Base-by-base conservation (phyloP, 768 basidiomycete genomes). In the Suillus variegatus region DNA sequence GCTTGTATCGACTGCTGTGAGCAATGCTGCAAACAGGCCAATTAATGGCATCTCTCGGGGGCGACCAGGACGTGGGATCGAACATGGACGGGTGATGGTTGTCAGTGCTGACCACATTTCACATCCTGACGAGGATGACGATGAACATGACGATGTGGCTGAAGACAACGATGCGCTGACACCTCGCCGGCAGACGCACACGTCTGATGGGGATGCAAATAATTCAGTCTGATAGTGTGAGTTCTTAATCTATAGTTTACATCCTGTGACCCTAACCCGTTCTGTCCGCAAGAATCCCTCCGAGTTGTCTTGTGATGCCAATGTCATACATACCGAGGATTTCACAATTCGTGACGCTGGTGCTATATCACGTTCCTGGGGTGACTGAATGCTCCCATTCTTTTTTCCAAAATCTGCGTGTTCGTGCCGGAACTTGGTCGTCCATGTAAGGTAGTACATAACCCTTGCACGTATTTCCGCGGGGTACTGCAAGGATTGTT, bases 361-460 rank as follows among this genome's bases (percentile, higher is more conserved):
- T 44, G 72, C 76, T 25, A 76, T 76, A 51, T 76, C 75, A 70
- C 72, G 75, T 60, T 76, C 75, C 36, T 76, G 75, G 75, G 75
- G 67, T 13, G 75, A 78, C 70, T 78, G 63, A 77, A 60, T 65
- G 20, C 36, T 52, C 38, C 63, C 35, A 43, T 63, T 22, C 36
- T 47, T 43, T 68, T 64, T 64, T 58, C 64, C 62, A 47, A 66
- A 70, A 56, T 22, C 52, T 58, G 40, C 76, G 67, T 76, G 28
- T 69, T 78, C 76, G 73, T 74, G 76, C 71, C 75, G 75, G 71
- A 69, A 72, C 65, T 66, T 66, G 41, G 64, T 60, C 67, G 58
- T 62, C 67, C 69, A 55, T 70, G 25, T 70, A 67, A 68, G 70
- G 67, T 68, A 43, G 55, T 56, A 66, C 61, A 58, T 46, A 62